These are phyloP conservation scores for Tuber magnatum DNA, from an alignment of 495 filamentous ascomycete genomes.

Conservation along the genomic window DNA sequence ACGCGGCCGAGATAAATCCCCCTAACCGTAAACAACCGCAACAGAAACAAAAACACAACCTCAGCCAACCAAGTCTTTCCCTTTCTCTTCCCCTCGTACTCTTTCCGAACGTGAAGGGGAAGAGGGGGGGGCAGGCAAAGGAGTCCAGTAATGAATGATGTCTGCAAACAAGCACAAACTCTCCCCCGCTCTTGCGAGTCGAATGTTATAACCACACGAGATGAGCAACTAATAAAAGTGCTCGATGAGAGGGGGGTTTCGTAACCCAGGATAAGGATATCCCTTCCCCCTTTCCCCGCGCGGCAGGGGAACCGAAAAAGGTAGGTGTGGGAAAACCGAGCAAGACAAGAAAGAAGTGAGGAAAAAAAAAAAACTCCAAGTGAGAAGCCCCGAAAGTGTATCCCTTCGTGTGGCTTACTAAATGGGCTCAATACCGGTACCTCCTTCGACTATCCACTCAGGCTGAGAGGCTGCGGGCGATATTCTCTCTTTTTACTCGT, in stretches of 20 bases:
- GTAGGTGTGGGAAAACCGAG: conserved; percentile 3
- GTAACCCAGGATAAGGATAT: conserved; percentile 1
- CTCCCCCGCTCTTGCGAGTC: background rate
- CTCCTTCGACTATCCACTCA: background rate
- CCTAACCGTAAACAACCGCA: background rate
- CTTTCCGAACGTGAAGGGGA: background rate
- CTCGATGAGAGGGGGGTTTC: background rate
- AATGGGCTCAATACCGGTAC: conserved; percentile 1
- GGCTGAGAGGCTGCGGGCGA: conserved; percentile 1
- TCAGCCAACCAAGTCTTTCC: background rate
- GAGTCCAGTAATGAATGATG: background rate
- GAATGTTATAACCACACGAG: conserved; percentile 1
- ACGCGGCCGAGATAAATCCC: background rate
- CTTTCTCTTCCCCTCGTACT: background rate
- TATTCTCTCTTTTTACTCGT: background rate
- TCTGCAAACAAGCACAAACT: background rate
- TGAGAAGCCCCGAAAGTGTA: background rate
- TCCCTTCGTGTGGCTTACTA: background rate
- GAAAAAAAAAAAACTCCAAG: background rate
- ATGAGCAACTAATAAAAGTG: conserved; percentile 5
- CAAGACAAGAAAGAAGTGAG: background rate
- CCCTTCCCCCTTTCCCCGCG: conserved; percentile 1
- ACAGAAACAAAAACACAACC: background rate
- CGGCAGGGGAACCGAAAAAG: conserved; percentile 5
- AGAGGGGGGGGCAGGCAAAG: background rate